Percentiles rank a stretch among this genome's conserved stretches.
Conservation (phyloP, 2,329 filamentous ascomycete species). For the Akanthomyces dipterigenus region DNA sequence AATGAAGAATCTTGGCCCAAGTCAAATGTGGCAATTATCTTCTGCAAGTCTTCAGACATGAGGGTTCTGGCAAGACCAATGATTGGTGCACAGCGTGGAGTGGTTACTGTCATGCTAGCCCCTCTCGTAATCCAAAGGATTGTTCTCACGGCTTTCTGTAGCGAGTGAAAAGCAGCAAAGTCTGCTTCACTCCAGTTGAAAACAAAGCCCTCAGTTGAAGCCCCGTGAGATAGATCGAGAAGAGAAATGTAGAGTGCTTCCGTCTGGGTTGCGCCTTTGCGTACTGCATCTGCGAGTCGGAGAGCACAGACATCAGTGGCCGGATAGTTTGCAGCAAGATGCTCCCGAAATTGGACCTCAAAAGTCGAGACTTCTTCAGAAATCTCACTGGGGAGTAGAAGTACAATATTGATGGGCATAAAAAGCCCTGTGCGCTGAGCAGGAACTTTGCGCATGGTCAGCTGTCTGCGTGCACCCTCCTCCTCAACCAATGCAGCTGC, state of each 20-base stretch:
- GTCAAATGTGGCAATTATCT: constrained; percentile 38
- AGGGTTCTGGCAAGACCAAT: constrained; percentile 42
- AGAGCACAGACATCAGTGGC: background rate
- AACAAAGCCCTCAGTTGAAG: constrained; percentile 20
- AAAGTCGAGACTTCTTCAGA: background rate
- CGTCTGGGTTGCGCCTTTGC: background rate
- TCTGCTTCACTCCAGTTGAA: constrained; percentile 31
- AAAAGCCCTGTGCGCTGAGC: background rate
- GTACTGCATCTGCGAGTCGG: background rate
- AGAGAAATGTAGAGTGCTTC: constrained; percentile 33
- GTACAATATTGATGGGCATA: background rate
- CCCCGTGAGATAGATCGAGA: constrained; percentile 31
- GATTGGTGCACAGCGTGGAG: constrained; percentile 33
- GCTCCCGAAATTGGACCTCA: background rate
- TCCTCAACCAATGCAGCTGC: background rate
- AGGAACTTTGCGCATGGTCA: background rate
- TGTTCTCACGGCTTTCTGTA: constrained; percentile 31
- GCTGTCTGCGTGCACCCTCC: background rate
- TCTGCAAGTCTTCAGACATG: constrained; percentile 41
- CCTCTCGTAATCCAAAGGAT: constrained; percentile 43
- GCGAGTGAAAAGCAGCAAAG: constrained; percentile 34
- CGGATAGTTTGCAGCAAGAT: background rate
- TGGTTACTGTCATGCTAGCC: constrained; percentile 29
- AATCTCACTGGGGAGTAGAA: background rate
- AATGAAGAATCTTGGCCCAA: constrained; percentile 22